These are phyloP conservation scores for Leucoagaricus sp. DNA, from an alignment of 1,284 basidiomycete species.

Conservation along the genomic window DNA sequence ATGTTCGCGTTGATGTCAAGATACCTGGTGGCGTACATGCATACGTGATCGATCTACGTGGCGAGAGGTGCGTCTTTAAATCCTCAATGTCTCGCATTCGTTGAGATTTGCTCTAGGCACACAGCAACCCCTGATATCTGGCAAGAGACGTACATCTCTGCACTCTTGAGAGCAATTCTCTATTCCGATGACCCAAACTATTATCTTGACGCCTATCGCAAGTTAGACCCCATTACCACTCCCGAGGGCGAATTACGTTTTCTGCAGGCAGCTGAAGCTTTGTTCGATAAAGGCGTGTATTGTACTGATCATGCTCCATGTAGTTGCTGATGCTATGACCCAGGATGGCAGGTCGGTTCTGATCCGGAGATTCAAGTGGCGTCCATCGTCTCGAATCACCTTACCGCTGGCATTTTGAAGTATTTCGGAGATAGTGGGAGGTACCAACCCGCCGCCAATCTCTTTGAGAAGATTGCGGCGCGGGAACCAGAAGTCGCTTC, in stretches of 20 bases:
- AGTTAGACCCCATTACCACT: constrained; percentile 92
- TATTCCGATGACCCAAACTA: constrained; percentile 97
- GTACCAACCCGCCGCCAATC: constrained; percentile 87
- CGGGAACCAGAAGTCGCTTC: constrained; percentile 91
- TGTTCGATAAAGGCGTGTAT: constrained; percentile 84
- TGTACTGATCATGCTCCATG: neutral
- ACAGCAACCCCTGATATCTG: constrained; percentile 92
- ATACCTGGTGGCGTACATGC: constrained; percentile 97
- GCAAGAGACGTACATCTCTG: constrained; percentile 97
- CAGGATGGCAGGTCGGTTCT: constrained; percentile 97
- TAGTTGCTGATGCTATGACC: neutral
- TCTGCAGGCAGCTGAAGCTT: constrained; percentile 85
- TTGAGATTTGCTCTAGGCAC: constrained; percentile 56
- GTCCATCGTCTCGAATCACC: constrained; percentile 95
- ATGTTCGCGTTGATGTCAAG: constrained; percentile 96
- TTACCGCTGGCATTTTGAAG: constrained; percentile 94
- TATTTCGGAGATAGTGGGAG: constrained; percentile 95
- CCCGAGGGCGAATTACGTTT: constrained; percentile 90
- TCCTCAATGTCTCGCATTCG: neutral
- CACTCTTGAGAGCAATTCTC: constrained; percentile 86
- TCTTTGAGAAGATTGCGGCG: constrained; percentile 90
- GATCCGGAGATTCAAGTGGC: constrained; percentile 99
- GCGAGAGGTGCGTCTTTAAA: constrained; percentile 74
- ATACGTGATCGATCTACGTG: constrained; percentile 92
- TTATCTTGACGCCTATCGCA: constrained; percentile 91